Base-by-base conservation (phyloP, 768 basidiomycete species). In the Tricholoma sp. region DNA sequence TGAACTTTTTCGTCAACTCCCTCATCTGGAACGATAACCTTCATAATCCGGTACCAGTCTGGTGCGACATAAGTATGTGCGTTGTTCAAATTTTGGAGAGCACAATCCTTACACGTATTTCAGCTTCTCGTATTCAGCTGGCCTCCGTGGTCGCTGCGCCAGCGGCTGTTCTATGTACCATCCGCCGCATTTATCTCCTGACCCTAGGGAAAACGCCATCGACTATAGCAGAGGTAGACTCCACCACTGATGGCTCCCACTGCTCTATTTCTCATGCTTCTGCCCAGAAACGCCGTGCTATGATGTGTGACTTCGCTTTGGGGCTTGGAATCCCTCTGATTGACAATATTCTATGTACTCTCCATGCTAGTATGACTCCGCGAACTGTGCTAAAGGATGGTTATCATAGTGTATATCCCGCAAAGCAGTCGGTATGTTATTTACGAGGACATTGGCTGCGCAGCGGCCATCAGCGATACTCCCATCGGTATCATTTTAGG, bases 21-120 rank as follows among this genome's bases (percentile, higher is more conserved):
- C 63, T 83, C 31, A 59, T 83, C 4, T 86, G 84, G 84, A 69
- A 68, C 52, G 69, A 75, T 45, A 79, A 70, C 51, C 65, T 66
- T 18, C 61, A 69, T 4, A 66, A 77, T 45, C 57, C 10, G 0
- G 59, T 64, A 1, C 74, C 73, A 2, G 63, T 72, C 19, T 76
- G 71, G 71, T 76, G 75, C 55, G 76, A 77, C 49, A 56, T 64
- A 14, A 32, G 31, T 32, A 32, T 18, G 54, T 55, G 16, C 5
- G 41, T 29, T 5, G 9, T 11, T 10, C 32, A 37, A 14, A 24
- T 22, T 7, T 39, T 0, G 1, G 4, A 6, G 24, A 43, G 27
- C 2, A 12, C 22, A 3, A 3, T 27, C 12, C 37, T 31, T 18
- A 16, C 12, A 10, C 27, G 7, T 45, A 31, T 31, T 43, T 19